Percentiles rank a stretch among this genome's conserved stretches.
Conservation (phyloP, 2,329 filamentous ascomycete species). For the Ascosphaera aggregata region DNA sequence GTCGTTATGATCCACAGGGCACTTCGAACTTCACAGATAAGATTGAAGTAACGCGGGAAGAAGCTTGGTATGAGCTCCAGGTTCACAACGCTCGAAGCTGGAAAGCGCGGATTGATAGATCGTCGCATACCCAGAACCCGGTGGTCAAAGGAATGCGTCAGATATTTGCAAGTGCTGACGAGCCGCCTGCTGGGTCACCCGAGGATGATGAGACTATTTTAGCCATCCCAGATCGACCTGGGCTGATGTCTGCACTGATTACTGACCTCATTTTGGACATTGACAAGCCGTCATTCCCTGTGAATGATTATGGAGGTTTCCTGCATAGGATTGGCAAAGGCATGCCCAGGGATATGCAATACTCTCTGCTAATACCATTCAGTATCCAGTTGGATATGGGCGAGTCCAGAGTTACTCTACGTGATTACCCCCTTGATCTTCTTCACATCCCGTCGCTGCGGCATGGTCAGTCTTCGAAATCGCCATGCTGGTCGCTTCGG, state of each 20-base stretch:
- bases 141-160: conserved; percentile 59
- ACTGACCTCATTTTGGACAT: conserved; percentile 66
- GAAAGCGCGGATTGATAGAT: conserved; percentile 71
- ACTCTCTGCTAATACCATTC: conserved; percentile 75
- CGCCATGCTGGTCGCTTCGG: conserved; percentile 61
- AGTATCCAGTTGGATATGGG: conserved; percentile 74
- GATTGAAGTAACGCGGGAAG: conserved; percentile 48
- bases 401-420: conserved; percentile 62
- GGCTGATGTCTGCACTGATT: conserved; percentile 56
- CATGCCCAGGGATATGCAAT: conserved; percentile 78
- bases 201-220: conserved; percentile 71
- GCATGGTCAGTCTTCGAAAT: conserved; percentile 50
- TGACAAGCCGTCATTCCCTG: conserved; percentile 81
- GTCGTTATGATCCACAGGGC: conserved; percentile 57
- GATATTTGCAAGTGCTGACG: conserved; percentile 61
- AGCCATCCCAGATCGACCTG: conserved; percentile 62
- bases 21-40: conserved; percentile 47
- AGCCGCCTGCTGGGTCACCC: conserved; percentile 36
- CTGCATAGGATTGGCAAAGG: conserved; percentile 85
- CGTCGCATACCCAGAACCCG: conserved; percentile 42
- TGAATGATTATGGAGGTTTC: conserved; percentile 61
- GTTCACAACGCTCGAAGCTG: conserved; percentile 71
- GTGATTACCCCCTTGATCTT: conserved; percentile 84
- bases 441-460: conserved; percentile 73
- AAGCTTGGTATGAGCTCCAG: conserved; percentile 54